Evolutionary conservation across 139 green algal species (phyloP), one percentile per base, ranked within the genome.

Genomic region (Micractinium sp.): DNA sequence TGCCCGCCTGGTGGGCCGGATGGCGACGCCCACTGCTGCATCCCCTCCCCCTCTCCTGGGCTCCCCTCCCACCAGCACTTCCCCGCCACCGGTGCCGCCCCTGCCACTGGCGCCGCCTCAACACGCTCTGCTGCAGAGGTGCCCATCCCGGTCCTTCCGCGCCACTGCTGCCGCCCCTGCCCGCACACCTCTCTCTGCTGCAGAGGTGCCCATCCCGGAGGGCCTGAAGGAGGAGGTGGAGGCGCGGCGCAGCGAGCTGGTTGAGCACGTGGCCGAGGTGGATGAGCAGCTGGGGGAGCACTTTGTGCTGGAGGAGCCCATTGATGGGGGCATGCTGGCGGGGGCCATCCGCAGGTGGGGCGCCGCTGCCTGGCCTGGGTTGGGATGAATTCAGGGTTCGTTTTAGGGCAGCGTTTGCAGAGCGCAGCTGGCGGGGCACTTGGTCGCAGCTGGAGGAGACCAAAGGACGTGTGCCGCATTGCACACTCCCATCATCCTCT

Each of bases 261-360:
- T 98, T 39, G 95, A 98, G 91, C 61, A 86, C 0, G 85, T 98
- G 60, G 90, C 87, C 0, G 93, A 99, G 86, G 97, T 98, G 66
- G 98, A 99, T 88, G 98, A 99, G 61, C 88, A 95, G 67, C 87
- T 99, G 36, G 97, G 93, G 3, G 97, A 99, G 93, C 91, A 95
- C 85, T 99, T 99, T 90, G 84, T 99, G 53, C 87, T 93, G 81
- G 98, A 98, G 88, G 91, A 97, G 91, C 88, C 95, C 14, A 92
- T 99, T 0, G 83, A 89, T 5, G 82, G 87, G 4, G 95, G 95
- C 22, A 91, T 92, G 76, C 94, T 99, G 88, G 60, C 85, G 16
- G 95, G 89, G 5, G 96, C 93, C 56, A 97, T 99, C 61, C 91
- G 97, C 25, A 79, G 94, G 61, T 80, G 91, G 36, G 33, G 33